A percentile compares a stretch with the other conserved stretches of the same genome.
Evolutionary conservation across 2,329 filamentous ascomycete genomes (phyloP).

Genomic region (Alternaria consortialis): DNA sequence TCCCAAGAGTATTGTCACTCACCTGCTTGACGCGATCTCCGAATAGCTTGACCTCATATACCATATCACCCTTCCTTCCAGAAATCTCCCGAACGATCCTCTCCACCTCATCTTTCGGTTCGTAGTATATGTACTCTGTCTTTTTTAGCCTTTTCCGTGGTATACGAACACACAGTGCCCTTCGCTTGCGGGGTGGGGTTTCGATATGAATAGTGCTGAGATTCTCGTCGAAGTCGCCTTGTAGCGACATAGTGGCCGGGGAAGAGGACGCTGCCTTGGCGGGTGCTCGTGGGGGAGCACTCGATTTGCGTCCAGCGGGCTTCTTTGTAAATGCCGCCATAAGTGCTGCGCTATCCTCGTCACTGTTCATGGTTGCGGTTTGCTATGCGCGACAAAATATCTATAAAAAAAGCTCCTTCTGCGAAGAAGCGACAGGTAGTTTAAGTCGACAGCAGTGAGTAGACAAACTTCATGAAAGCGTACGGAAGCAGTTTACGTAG

Average conservation of each 20-base stretch:
- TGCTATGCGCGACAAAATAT: neutral
- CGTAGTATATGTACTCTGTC: conserved; percentile 47
- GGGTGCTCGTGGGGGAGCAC: conserved; percentile 1
- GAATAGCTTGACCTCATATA: conserved; percentile 56
- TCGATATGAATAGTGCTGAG: neutral
- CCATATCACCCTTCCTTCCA: conserved; percentile 37
- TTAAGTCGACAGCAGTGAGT: neutral
- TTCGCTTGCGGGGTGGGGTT: conserved; percentile 18
- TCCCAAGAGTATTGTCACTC: conserved; percentile 30
- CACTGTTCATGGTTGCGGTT: conserved; percentile 33
- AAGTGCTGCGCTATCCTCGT: conserved; percentile 34
- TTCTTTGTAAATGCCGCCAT: conserved; percentile 42
- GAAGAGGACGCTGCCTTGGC: conserved; percentile 21
- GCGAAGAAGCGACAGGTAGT: neutral
- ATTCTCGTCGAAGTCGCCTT: conserved; percentile 18
- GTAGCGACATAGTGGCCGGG: conserved; percentile 22
- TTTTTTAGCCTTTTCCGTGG: conserved; percentile 32
- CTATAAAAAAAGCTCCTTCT: neutral
- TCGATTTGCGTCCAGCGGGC: neutral
- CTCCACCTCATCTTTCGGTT: conserved; percentile 48
- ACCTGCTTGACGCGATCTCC: conserved; percentile 54
- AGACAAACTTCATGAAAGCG: neutral
- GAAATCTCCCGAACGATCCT: conserved; percentile 52
- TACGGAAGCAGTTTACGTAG: neutral
- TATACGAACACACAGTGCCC: conserved; percentile 36